These are phyloP conservation scores for Ascoidea asiatica DNA, from an alignment of 805 yeast genomes.

Conservation along the genomic window DNA sequence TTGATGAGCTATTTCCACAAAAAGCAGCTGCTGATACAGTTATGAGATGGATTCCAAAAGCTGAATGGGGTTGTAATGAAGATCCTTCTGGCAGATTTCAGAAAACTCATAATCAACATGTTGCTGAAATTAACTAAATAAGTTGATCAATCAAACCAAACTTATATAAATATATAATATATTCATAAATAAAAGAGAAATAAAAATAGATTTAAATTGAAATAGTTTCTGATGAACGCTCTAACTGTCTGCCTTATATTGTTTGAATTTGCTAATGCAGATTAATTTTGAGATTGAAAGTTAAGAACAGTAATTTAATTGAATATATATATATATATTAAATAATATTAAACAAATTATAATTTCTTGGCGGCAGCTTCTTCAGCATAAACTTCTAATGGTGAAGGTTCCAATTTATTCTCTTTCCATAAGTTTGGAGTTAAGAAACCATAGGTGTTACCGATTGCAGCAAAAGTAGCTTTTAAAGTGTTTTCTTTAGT, in stretches of 20 bases:
- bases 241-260: too few species aligned
- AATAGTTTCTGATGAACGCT: too few species aligned
- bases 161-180: too few species aligned
- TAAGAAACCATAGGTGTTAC: constrained; percentile 99
- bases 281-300: too few species aligned
- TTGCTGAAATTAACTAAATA: constrained; percentile 17
- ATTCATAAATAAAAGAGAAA: too few species aligned
- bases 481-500: constrained; percentile 99
- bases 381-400: constrained; percentile 88
- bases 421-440: constrained; percentile 98
- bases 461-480: constrained; percentile 98
- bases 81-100: constrained; percentile 99
- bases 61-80: constrained; percentile 99
- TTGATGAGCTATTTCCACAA: constrained; percentile 84
- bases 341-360: too few species aligned
- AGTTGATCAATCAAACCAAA: too few species aligned
- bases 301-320: too few species aligned
- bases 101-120: constrained; percentile 69
- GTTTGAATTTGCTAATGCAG: too few species aligned
- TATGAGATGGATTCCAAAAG: constrained; percentile 99
- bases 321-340: too few species aligned
- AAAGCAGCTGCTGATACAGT: constrained; percentile 92
- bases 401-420: constrained; percentile 75
- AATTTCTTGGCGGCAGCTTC: background rate
- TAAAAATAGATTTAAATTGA: too few species aligned